Evolutionary conservation across 1,284 basidiomycete species (phyloP), one percentile per base, ranked within the genome.

Genomic region (Malassezia slooffiae): DNA sequence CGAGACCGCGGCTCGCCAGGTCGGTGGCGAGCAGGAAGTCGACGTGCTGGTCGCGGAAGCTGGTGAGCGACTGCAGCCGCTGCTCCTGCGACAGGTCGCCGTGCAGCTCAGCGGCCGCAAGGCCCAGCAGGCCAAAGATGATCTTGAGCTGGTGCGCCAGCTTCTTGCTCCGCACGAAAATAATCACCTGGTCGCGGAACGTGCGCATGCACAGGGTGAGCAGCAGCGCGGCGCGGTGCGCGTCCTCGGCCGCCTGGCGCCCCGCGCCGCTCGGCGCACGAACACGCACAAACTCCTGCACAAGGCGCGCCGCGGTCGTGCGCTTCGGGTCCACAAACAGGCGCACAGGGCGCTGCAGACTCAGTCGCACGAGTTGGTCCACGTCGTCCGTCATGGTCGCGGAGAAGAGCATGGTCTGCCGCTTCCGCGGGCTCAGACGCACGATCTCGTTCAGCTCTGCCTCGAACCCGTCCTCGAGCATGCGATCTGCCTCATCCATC

Each of bases 301-400:
- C 73, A 21, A 99, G 77, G n/a, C 83, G 83, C 34, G 80, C 79
- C 11, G 90, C 88, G 0, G 86, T 91, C 28, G 77, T 81, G 43
- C 84, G 79, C 28, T 39, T 38, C 17, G 46, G 46, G 19, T 48
- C 46, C 5, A 48, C 46, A 39, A 48, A 48, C 24, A 48, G 20
- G n/a, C 46, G 46, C 19, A 91, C 85, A 3, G 91, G 91, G 67
- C 82, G 85, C 66, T 86, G 81, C 36, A 97, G 75, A 13, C 85
- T 87, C 76, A 96, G 83, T 60, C 80, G 80, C 44, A 95, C 84
- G 32, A 97, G 78, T 65, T 89, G 83, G 62, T 95, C 88, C 7
- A 97, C 84, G 1, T 83, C 83, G 71, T 96, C 91, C 2, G 88
- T 93, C 83, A 96, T 95, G 1, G 91, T 97, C 1, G 91, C 91